phyloP scores from a whole-genome alignment of 768 basidiomycete species.

The Boletus sp. region DNA sequence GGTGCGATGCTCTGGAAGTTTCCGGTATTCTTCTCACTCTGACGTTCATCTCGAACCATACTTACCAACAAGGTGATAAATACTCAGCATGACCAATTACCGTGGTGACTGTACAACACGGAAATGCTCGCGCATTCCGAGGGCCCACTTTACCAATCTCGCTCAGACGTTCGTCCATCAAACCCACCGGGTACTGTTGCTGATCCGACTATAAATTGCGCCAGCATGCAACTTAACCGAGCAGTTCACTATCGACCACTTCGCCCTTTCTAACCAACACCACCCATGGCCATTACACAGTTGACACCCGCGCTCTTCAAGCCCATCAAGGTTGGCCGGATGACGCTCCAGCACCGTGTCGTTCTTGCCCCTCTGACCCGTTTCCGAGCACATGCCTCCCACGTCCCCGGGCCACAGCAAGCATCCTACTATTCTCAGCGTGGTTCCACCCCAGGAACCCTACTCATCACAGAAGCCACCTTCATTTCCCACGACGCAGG shows the following conservation, averaged over 20 bases:
- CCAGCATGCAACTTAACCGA: neutral
- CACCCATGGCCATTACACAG: neutral
- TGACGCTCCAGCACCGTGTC: slow-evolving; percentile 46
- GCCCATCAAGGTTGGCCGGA: slow-evolving; percentile 42
- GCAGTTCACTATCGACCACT: neutral
- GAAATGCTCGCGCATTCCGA: too few species aligned
- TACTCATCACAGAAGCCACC: slow-evolving; percentile 58
- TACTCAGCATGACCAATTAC: neutral
- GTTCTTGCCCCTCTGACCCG: slow-evolving; percentile 56
- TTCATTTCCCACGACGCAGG: slow-evolving; percentile 48
- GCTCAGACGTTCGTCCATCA: too few species aligned
- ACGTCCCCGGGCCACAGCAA: slow-evolving; percentile 37
- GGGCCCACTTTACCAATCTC: too few species aligned
- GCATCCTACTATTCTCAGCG: slow-evolving; percentile 51
- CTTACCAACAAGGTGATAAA: too few species aligned
- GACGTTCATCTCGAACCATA: neutral
- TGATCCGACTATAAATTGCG: too few species aligned
- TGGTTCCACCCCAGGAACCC: slow-evolving; percentile 43
- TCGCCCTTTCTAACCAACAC: neutral
- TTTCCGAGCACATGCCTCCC: slow-evolving; percentile 32
- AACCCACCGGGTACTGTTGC: too few species aligned
- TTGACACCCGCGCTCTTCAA: slow-evolving; percentile 37
- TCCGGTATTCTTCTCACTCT: neutral
- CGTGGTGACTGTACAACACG: neutral
- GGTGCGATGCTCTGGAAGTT: neutral